phyloP scores from a whole-genome alignment of 1,284 basidiomycete genomes.

The Apiotrichum veenhuisii region DNA sequence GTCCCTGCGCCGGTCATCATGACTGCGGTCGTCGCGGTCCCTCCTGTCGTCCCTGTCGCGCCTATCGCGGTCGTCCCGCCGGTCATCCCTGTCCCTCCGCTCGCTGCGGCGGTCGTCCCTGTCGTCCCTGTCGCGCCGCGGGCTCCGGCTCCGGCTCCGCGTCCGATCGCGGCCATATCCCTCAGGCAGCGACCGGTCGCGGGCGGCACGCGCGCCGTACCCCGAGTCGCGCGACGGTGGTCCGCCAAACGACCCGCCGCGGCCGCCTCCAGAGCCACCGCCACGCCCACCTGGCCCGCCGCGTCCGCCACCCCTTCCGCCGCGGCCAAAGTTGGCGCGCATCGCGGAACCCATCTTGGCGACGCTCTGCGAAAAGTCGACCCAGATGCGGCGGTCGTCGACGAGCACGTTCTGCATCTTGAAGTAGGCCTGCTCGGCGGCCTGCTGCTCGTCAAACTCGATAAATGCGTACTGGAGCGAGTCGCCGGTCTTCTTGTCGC shows the following conservation, averaged over 20 bases:
- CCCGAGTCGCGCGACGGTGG: constrained; percentile 14
- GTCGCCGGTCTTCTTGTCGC: constrained; percentile 93
- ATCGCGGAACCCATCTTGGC: constrained; percentile 52
- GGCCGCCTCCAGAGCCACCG: constrained; percentile 19
- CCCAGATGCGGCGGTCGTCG: constrained; percentile 98
- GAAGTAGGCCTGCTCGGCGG: constrained; percentile 96
- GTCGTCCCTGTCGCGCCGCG: constrained; percentile 10
- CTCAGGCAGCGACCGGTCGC: background rate
- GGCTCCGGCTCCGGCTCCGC: constrained; percentile 20
- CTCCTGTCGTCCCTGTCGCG: constrained; percentile 7
- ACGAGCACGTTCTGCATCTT: constrained; percentile 99
- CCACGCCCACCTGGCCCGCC: constrained; percentile 21
- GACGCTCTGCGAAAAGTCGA: constrained; percentile 96
- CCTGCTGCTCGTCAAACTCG: constrained; percentile 89
- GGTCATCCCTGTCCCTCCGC: constrained; percentile 11
- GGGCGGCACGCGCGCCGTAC: constrained; percentile 6
- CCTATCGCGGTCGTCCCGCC: constrained; percentile 7
- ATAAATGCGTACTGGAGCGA: constrained; percentile 98
- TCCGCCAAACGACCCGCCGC: too few relatives aligned
- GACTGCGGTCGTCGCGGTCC: too few relatives aligned
- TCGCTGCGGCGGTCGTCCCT: constrained; percentile 14
- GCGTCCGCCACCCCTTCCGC: constrained; percentile 33
- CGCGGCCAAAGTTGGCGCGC: constrained; percentile 43
- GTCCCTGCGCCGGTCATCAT: constrained; percentile 5
- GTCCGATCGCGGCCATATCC: constrained; percentile 19